These are phyloP conservation scores for Spiraea crenata DNA, from an alignment of 331 rosid species.

Conservation along the genomic window DNA sequence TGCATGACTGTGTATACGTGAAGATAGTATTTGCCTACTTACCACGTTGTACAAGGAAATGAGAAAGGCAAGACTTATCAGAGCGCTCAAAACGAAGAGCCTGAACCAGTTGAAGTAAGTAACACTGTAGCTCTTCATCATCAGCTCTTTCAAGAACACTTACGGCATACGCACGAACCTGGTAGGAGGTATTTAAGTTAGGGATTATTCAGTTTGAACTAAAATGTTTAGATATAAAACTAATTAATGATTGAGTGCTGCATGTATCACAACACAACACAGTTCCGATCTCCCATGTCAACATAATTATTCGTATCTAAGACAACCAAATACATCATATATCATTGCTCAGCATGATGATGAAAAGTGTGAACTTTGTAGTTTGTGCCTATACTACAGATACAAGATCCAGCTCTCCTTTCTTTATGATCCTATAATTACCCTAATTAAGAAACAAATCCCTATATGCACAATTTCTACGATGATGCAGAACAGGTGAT, in stretches of 20 bases:
- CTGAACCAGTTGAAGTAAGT: slow-evolving; percentile 96
- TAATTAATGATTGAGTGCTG: background rate
- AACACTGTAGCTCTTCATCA: slow-evolving; percentile 96
- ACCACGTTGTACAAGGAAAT: slow-evolving; percentile 91
- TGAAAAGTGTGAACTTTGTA: background rate
- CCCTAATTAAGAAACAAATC: background rate
- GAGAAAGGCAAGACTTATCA: slow-evolving; percentile 90
- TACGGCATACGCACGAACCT: slow-evolving; percentile 99
- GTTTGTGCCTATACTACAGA: slow-evolving; percentile 1
- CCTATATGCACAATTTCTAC: background rate
- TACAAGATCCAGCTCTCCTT: slow-evolving; percentile 7
- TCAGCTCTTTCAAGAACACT: slow-evolving; percentile 99
- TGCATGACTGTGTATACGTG: background rate
- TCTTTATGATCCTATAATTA: background rate
- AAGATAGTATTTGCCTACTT: slow-evolving; percentile 21
- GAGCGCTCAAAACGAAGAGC: slow-evolving; percentile 98
- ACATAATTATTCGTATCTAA: background rate
- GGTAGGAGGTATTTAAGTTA: slow-evolving; percentile 23
- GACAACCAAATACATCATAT: background rate
- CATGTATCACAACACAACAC: background rate
- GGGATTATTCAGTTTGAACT: slow-evolving; percentile 19
- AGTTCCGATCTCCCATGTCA: background rate
- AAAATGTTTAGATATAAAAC: slow-evolving; percentile 9
- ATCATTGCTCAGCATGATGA: background rate
- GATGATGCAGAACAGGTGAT: background rate